Base-by-base conservation (phyloP, 2,329 filamentous ascomycete species). In the Aspergillus texensis region DNA sequence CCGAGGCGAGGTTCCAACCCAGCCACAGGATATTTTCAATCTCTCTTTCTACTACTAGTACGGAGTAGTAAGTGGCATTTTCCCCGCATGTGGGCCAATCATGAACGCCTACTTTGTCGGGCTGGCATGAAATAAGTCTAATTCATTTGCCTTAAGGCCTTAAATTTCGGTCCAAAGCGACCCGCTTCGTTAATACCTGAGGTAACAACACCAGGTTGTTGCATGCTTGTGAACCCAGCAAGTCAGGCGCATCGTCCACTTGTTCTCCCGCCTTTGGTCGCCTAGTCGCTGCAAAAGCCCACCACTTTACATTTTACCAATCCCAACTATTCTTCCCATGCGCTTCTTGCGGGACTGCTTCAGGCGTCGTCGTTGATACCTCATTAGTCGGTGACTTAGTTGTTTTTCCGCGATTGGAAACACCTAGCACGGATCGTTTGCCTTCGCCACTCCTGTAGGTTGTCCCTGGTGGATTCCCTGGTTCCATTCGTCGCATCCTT, bases 201-300 rank as follows among this genome's bases (percentile, higher is more conserved):
- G 46, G 46, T 52, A 52, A 52, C 26, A 21, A 52, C 48, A 30
- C 26, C 30, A 52, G 41, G n/a, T 39, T 60, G 61, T 39, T 58
- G 61, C 57, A 52, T 52, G 28, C 48, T 48, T 61, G 64, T 66
- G 63, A 64, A 54, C 62, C 65, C 41, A 46, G 57, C 64, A 61
- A 48, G 55, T 67, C 60, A 61, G 66, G 64, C 60, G 60, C 64
- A 68, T 61, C 60, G 63, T 67, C 66, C 66, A 68, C 66, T 68
- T 68, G 65, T 63, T 62, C 65, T 19, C 57, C 60, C 45, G 30
- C 57, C 61, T 68, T 39, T 68, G 66, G 66, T 52, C 57, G 65
- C 61, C 53, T 60, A 32, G 52, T 58, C n/a, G 43, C 54, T 34
- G 32, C 46, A 48, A 56, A 30, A 24, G 12, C 45, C 58, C 43